Percentiles rank a stretch among this genome's conserved stretches.
These are phyloP conservation scores for Diaporthe citri DNA, from an alignment of 2,329 filamentous ascomycete species.

Conservation along the genomic window DNA sequence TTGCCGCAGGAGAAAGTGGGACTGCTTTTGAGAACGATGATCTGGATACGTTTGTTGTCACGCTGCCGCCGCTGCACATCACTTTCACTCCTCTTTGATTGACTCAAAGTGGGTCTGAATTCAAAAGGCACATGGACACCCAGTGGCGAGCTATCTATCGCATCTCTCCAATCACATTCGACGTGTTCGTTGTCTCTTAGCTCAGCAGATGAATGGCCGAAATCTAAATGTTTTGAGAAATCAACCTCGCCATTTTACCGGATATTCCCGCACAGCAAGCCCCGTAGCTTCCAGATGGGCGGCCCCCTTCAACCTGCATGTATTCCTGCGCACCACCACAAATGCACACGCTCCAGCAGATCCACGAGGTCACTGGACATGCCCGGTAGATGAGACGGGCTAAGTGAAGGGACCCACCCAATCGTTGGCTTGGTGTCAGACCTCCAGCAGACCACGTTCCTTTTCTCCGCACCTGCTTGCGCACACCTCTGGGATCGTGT, in stretches of 20 bases:
- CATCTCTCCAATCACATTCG: neutral
- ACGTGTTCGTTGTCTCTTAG: neutral
- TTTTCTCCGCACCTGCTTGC: slow-evolving; percentile 21
- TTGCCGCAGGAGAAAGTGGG: slow-evolving; percentile 12
- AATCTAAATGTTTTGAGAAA: neutral
- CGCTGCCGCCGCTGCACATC: neutral
- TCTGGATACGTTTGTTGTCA: slow-evolving; percentile 11
- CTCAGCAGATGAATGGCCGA: neutral
- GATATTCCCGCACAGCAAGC: neutral
- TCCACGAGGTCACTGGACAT: slow-evolving; percentile 13
- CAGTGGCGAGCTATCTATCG: neutral
- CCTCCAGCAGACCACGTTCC: neutral
- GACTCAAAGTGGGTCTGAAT: neutral
- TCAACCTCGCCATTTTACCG: neutral
- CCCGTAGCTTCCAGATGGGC: neutral
- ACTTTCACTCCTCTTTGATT: neutral
- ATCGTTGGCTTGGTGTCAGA: neutral
- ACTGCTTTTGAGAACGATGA: slow-evolving; percentile 8
- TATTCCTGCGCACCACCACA: neutral
- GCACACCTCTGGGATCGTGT: neutral
- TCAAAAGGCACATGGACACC: neutral
- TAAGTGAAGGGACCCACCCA: neutral
- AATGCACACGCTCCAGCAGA: slow-evolving; percentile 11
- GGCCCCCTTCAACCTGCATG: neutral
- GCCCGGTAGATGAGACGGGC: slow-evolving; percentile 14